phyloP scores from a whole-genome alignment of 2,329 filamentous ascomycete species.

The Alternaria viburni region DNA sequence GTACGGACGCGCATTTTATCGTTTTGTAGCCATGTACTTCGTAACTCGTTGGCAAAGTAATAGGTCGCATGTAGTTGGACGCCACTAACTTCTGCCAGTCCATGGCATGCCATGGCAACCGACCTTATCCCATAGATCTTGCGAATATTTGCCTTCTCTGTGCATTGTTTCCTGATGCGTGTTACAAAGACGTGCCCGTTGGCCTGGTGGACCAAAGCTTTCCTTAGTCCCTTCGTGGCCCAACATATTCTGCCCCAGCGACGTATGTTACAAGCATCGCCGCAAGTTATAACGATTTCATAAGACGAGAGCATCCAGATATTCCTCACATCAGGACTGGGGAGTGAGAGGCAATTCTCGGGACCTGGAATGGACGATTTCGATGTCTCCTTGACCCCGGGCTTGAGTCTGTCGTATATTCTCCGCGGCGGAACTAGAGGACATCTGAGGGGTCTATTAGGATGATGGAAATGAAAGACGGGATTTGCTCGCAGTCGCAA shows the following conservation, averaged over 20 bases:
- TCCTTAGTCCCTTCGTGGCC: neutral
- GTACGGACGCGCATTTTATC: neutral
- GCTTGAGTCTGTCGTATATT: neutral
- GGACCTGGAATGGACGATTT: neutral
- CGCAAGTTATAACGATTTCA: neutral
- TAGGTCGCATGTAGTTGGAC: neutral
- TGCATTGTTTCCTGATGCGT: neutral
- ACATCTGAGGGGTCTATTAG: conserved; percentile 10
- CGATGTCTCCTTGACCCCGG: neutral
- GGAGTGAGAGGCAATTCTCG: neutral
- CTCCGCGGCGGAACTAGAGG: neutral
- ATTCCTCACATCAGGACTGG: neutral
- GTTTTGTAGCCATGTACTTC: neutral
- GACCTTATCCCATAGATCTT: neutral
- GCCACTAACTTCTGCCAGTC: neutral
- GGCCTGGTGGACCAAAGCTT: neutral
- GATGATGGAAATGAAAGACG: conserved; percentile 1
- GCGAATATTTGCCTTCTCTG: neutral
- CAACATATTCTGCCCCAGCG: neutral
- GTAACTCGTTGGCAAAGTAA: neutral
- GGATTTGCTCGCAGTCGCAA: neutral
- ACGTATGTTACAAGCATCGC: neutral
- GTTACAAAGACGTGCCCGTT: neutral
- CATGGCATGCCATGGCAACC: neutral
- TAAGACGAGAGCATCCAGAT: neutral